A percentile compares a stretch with the other conserved stretches of the same genome.
phyloP scores from a whole-genome alignment of 2,329 filamentous ascomycete species.

The Exophiala lecanii-corni region DNA sequence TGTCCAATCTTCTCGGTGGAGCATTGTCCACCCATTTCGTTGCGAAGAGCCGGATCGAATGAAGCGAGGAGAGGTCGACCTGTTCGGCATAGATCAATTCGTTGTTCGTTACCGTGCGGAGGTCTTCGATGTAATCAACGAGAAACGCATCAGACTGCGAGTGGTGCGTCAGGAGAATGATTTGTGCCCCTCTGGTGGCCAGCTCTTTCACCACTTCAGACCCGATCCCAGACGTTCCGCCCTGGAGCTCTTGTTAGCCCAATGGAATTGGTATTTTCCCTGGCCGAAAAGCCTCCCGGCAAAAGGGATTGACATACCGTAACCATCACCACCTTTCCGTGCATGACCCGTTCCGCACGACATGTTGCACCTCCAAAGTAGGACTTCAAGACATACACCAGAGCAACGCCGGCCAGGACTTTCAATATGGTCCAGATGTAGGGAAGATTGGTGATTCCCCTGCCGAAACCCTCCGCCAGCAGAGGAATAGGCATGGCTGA shows the following conservation, averaged over 20 bases:
- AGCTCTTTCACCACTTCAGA: slow-evolving; percentile 69
- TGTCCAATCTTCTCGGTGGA: slow-evolving; percentile 81
- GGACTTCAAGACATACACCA: slow-evolving; percentile 61
- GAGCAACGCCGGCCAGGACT: slow-evolving; percentile 46
- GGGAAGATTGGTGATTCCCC: slow-evolving; percentile 53
- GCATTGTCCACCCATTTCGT: slow-evolving; percentile 98
- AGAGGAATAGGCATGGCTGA: slow-evolving; percentile 64
- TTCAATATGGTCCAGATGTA: slow-evolving; percentile 51
- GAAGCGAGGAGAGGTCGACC: slow-evolving; percentile 81
- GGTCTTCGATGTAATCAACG: slow-evolving; percentile 84
- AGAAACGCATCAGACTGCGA: slow-evolving; percentile 80
- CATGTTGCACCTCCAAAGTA: slow-evolving; percentile 75
- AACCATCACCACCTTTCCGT: slow-evolving; percentile 88
- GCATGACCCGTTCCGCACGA: slow-evolving; percentile 73
- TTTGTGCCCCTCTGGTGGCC: slow-evolving; percentile 77
- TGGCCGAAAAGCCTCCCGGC: too few relatives aligned
- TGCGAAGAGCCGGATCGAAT: slow-evolving; percentile 87
- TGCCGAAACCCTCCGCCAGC: slow-evolving; percentile 48
- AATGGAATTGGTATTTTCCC: too few relatives aligned
- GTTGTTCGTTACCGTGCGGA: slow-evolving; percentile 72
- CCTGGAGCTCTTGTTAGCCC: slow-evolving; percentile 43
- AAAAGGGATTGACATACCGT: slow-evolving; percentile 61
- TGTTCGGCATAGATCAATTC: slow-evolving; percentile 92
- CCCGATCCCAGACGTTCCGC: slow-evolving; percentile 90
- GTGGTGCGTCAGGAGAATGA: slow-evolving; percentile 82